phyloP scores from a whole-genome alignment of 179 eudicot genomes.

The Corrigiola litoralis region DNA sequence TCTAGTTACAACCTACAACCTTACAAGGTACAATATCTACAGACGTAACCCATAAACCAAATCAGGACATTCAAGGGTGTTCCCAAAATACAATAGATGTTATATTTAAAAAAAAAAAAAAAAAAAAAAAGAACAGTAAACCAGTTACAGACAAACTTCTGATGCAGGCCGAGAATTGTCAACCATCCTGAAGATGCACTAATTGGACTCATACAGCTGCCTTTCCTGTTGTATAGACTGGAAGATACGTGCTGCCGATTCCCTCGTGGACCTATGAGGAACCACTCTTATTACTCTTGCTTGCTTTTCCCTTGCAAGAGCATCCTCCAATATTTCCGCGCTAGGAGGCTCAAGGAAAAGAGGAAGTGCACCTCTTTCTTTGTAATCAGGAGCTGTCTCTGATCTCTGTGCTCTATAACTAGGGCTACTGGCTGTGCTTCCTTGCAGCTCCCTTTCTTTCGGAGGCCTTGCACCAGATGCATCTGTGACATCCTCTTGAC shows the following conservation, averaged over 20 bases:
- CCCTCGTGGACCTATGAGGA: conserved; percentile 75
- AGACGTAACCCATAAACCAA: conserved; percentile 9
- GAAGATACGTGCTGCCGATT: conserved; percentile 79
- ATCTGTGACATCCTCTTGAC: conserved; percentile 21
- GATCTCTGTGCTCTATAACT: conserved; percentile 27
- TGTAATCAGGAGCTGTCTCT: not conserved
- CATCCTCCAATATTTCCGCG: conserved; percentile 13
- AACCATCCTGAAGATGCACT: conserved; percentile 13
- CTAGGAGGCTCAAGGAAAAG: conserved; percentile 53
- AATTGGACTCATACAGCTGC: conserved; percentile 38
- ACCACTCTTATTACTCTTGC: conserved; percentile 75
- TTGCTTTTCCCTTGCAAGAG: conserved; percentile 21
- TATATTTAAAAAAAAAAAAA: no score
- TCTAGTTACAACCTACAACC: not conserved
- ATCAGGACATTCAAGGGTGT: conserved; percentile 12
- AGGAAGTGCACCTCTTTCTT: conserved; percentile 41
- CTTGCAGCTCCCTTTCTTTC: conserved; percentile 47
- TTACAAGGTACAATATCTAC: conserved; percentile 19
- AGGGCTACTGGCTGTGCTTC: conserved; percentile 66
- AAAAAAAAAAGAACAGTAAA: not conserved
- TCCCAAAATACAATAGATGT: conserved; percentile 11
- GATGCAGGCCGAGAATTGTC: not conserved
- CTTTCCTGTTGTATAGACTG: conserved; percentile 88
- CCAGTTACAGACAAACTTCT: conserved; percentile 5
- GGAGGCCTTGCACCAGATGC: conserved; percentile 23